Evolutionary conservation across 306 rosid species (phyloP).

Genomic region (Urtica urens): DNA sequence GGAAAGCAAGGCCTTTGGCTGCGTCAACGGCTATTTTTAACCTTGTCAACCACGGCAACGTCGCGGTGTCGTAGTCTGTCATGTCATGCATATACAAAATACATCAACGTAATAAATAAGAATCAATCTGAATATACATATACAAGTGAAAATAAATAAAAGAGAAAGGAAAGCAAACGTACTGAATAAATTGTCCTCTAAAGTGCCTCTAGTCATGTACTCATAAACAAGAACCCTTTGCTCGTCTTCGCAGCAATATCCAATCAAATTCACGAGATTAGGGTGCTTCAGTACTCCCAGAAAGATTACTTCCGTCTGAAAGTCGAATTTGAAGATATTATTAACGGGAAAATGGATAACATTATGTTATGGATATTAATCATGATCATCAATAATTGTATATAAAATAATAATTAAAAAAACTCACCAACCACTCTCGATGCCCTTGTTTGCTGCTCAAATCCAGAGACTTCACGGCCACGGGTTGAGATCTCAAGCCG

Average conservation of each 20-base stretch:
- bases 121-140: too few species aligned
- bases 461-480: conserved; percentile 73
- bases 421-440: conserved; percentile 85
- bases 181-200: conserved; percentile 55
- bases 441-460: conserved; percentile 91
- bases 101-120: too few species aligned
- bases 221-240: conserved; percentile 85
- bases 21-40: conserved; percentile 77
- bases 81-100: conserved; percentile 8
- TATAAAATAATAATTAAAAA: background rate
- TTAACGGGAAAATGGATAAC: background rate
- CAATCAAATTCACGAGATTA: conserved; percentile 79
- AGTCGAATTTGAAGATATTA: background rate
- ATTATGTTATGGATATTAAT: too few species aligned
- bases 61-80: conserved; percentile 64
- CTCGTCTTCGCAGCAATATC: conserved; percentile 84
- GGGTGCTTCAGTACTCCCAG: conserved; percentile 85
- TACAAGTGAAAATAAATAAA: too few species aligned
- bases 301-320: conserved; percentile 76
- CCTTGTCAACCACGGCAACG: conserved; percentile 86
- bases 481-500: conserved; percentile 39
- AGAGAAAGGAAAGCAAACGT: conserved; percentile 29
- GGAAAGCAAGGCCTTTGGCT: conserved; percentile 76
- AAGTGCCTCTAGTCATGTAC: conserved; percentile 67
- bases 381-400: background rate